Conservation (phyloP, 1,284 basidiomycete genomes). For the Cutaneotrichosporon dermatis region DNA sequence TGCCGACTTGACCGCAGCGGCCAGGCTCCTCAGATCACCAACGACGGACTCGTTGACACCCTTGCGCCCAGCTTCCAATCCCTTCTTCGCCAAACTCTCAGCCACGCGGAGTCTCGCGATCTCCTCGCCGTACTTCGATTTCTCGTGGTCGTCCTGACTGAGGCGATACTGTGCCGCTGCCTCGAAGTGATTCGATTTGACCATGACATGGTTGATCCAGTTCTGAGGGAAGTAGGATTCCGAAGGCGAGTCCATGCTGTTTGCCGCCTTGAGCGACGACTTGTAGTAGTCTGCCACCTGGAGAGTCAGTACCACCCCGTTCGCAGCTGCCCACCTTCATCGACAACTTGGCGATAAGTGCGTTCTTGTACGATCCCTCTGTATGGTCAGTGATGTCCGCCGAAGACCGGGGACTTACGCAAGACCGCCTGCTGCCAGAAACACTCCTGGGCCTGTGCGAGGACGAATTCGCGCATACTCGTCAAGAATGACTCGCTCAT, state of each 20-base stretch:
- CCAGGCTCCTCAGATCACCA: conserved; percentile 70
- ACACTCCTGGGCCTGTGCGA: conserved; percentile 95
- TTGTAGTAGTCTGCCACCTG: conserved; percentile 68
- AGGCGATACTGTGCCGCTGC: conserved; percentile 88
- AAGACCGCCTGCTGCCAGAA: conserved; percentile 90
- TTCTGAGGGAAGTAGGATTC: conserved; percentile 55
- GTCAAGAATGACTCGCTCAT: conserved; percentile 62
- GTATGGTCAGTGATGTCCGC: conserved; percentile 11
- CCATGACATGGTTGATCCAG: conserved; percentile 76
- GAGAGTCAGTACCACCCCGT: neutral
- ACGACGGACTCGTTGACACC: conserved; percentile 62
- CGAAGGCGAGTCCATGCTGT: conserved; percentile 52
- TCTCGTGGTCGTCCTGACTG: conserved; percentile 84
- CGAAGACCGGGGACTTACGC: conserved; percentile 52
- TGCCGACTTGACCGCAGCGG: conserved; percentile 58
- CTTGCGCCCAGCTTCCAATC: conserved; percentile 64
- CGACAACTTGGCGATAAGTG: conserved; percentile 78
- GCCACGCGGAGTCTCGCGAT: conserved; percentile 69
- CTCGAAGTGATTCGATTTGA: conserved; percentile 80
- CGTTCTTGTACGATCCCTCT: conserved; percentile 74
- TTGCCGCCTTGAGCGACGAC: conserved; percentile 55
- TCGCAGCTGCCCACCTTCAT: conserved; percentile 54
- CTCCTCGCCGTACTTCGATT: conserved; percentile 77
- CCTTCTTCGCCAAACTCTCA: conserved; percentile 65
- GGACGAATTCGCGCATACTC: conserved; percentile 69